phyloP scores from a whole-genome alignment of 1,139 yeast genomes.

The Pichia sp. region DNA sequence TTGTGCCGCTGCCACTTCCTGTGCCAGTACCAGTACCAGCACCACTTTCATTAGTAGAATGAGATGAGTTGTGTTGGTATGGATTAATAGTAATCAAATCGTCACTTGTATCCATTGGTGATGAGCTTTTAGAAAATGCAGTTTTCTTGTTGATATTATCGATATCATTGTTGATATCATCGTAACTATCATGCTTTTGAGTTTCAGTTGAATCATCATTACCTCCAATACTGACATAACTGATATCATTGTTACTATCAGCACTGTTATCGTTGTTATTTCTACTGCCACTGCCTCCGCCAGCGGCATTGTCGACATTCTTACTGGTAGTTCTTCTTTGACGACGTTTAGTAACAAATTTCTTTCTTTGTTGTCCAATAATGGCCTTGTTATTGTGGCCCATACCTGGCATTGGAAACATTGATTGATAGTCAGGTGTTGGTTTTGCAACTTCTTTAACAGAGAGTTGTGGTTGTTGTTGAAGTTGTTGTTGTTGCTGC shows the following conservation, averaged over 20 bases:
- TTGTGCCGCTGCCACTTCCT: not conserved
- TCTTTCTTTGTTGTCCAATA: slow-evolving; percentile 17
- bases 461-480: slow-evolving; percentile 5
- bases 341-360: slow-evolving; percentile 18
- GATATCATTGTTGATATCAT: not conserved
- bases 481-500: slow-evolving; percentile 5
- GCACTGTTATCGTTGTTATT: not conserved
- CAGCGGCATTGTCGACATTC: too few relatives aligned
- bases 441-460: slow-evolving; percentile 1
- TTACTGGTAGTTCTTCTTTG: slow-evolving; percentile 11
- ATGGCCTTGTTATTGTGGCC: slow-evolving; percentile 18
- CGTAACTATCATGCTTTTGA: not conserved
- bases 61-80: not conserved
- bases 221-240: not conserved
- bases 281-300: not conserved
- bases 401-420: slow-evolving; percentile 27
- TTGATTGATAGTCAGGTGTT: slow-evolving; percentile 20
- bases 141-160: not conserved
- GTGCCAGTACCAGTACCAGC: not conserved
- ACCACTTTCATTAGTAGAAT: not conserved
- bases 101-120: not conserved
- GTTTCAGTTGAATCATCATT: not conserved
- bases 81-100: not conserved
- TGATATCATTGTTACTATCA: not conserved
- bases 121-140: not conserved